Base-by-base conservation (phyloP, 305 asterid species). In the Monarda citriodora region DNA sequence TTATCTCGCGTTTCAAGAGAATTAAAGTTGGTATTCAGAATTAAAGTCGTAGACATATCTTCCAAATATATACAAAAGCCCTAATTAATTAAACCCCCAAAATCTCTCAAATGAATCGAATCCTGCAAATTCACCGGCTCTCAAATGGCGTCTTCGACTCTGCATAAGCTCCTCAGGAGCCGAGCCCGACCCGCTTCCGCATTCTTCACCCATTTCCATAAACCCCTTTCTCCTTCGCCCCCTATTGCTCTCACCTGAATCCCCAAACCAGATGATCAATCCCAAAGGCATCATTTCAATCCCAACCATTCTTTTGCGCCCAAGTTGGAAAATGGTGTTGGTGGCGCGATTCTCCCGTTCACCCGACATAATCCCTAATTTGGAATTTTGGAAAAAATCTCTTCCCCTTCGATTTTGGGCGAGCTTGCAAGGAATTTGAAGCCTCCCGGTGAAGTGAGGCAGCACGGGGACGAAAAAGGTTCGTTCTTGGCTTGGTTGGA, bases 111-210 rank as follows among this genome's bases (percentile, higher is more conserved):
- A 50, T 72, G 66, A 60, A 63, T 58, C 67, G 49, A 63, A 42
- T 54, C 68, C 7, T n/a, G 49, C 14, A 23, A 53, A 49, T 63
- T 7, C 32, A 61, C 29, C 22, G 14, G 21, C 49, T 58, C 45
- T 42, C 44, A 32, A 64, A 84, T 84, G 93, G 78, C 80, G 54
- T 56, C 82, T 51, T 74, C 89, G 3, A 25, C 72, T 53, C 71
- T 89, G 18, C 86, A 69, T 34, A 82, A 72, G 58, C 72, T 85
- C 58, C 67, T 81, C 46, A 71, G 83, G 77, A 67, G 21, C 58
- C 92, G 67, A 68, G 63, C 78, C 50, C 76, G 69, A 44, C 72
- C 81, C 20, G 72, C 81, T 21, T 49, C 81, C 15, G 73, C 63
- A 29, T 22, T 80, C 70, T 38, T 75, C 40, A 48, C 79, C 23